phyloP scores from a whole-genome alignment of 2,329 filamentous ascomycete genomes.

The Tricladium varicosporioides region DNA sequence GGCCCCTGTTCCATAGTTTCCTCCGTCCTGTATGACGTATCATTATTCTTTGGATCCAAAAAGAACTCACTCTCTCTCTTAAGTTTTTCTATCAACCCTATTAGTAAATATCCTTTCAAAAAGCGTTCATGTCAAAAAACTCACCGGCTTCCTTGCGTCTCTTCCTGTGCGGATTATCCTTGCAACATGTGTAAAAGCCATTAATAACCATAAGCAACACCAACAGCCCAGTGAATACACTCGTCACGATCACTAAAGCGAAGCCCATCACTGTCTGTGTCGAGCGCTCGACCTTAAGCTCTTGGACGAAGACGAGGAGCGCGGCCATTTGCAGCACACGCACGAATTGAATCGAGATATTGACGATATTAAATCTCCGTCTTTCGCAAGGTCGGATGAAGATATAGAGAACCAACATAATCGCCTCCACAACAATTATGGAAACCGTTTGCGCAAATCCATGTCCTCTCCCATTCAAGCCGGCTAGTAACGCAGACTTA shows the following conservation, averaged over 20 bases:
- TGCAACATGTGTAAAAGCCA: slow-evolving; percentile 76
- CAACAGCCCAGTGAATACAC: slow-evolving; percentile 74
- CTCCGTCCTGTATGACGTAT: too few relatives aligned
- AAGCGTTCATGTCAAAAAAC: slow-evolving; percentile 36
- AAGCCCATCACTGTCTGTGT: slow-evolving; percentile 92
- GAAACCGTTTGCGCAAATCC: slow-evolving; percentile 77
- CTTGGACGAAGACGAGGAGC: slow-evolving; percentile 89
- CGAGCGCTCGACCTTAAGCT: slow-evolving; percentile 83
- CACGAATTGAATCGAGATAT: slow-evolving; percentile 85
- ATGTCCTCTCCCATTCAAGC: slow-evolving; percentile 66
- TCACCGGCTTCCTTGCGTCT: slow-evolving; percentile 86
- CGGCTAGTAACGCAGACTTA: slow-evolving; percentile 83
- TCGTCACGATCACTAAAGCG: slow-evolving; percentile 87
- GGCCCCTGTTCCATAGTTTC: too few relatives aligned
- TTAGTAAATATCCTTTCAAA: too few relatives aligned
- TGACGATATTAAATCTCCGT: slow-evolving; percentile 86
- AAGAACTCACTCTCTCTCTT: too few relatives aligned
- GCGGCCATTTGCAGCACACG: slow-evolving; percentile 84
- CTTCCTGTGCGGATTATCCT: slow-evolving; percentile 86
- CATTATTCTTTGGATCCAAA: too few relatives aligned
- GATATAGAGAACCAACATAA: slow-evolving; percentile 70
- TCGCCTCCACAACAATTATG: slow-evolving; percentile 71
- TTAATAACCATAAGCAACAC: slow-evolving; percentile 89
- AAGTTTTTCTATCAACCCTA: too few relatives aligned
- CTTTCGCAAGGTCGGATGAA: slow-evolving; percentile 86